Base-by-base conservation (phyloP, 306 rosid species). In the Dryas alaskensis region DNA sequence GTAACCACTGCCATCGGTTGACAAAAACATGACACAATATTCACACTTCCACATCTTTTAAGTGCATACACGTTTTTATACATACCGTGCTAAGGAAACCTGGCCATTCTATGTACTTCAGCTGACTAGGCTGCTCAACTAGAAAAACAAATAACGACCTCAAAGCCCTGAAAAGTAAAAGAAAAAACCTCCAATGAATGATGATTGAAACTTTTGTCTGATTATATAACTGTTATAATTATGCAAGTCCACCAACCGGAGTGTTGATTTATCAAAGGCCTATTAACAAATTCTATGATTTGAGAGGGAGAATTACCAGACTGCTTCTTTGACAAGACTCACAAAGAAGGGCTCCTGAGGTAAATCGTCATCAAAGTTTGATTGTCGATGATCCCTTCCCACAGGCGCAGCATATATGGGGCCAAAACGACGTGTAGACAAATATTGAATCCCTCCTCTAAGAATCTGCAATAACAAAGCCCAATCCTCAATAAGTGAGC, bases 101-200 rank as follows among this genome's bases (percentile, higher is more conserved):
- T 11, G 97, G 98, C 97, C 98, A 93, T 69, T 93, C 96, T 47
- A 91, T 84, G 81, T 89, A 89, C 80, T 88, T 93, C 61, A 93
- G 86, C 82, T 91, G 97, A 83, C 97, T 78, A 44, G 98, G 98
- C 78, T 93, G 98, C 87, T 93, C 93, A 52, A 59, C 81, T 84
- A 93, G 82, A 86, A 93, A 93, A 45, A 40, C 59, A 62, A 82
- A 79, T 40, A 91, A 70, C 2, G 85, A 86, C 80, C 81, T 87
- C 73, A 86, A 22, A 27, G 78, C 85, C 96, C 97, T 93, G 70
- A 39, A 62, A 75, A 65, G 17, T 22, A 71, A 50, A 14, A 53
- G 52, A 25, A 55, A 40, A 75, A 47, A 43, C 67, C 9, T 37
- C 42, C 14, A 25, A 60, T 17, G 4, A 60, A 62, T 5, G 52